Conservation (phyloP, 2,329 filamentous ascomycete species). For the Sporothrix pallida region DNA sequence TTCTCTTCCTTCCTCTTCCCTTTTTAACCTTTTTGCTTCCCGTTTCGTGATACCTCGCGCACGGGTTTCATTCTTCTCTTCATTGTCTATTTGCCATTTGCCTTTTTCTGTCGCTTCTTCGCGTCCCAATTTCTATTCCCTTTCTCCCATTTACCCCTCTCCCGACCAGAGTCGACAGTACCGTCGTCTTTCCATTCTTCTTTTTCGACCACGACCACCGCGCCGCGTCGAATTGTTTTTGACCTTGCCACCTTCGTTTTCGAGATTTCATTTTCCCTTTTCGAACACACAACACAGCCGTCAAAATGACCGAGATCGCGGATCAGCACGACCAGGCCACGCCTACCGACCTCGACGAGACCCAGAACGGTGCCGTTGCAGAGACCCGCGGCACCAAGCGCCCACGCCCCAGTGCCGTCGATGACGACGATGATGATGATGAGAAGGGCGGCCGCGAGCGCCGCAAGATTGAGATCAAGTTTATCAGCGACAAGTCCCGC, state of each 20-base stretch:
- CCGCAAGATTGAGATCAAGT: slow-evolving; percentile 99
- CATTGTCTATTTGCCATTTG: neutral
- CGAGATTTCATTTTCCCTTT: neutral
- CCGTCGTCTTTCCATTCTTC: neutral
- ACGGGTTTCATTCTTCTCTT: slow-evolving; percentile 3
- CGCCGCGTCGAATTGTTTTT: slow-evolving; percentile 6
- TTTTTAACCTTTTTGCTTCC: slow-evolving; percentile 29
- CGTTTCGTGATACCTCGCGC: slow-evolving; percentile 54
- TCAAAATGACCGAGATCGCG: slow-evolving; percentile 75
- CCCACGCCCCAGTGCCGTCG: slow-evolving; percentile 77
- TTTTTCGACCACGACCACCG: neutral
- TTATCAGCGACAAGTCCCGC: slow-evolving; percentile 99
- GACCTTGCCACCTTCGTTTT: neutral
- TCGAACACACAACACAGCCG: neutral
- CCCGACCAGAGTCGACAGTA: neutral
- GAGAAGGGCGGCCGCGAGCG: slow-evolving; percentile 98
- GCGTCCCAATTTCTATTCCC: neutral
- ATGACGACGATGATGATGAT: slow-evolving; percentile 97
- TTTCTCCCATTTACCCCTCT: neutral
- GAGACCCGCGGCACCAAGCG: slow-evolving; percentile 90
- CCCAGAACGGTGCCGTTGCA: slow-evolving; percentile 69
- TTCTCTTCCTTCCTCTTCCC: slow-evolving; percentile 23
- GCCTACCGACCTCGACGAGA: slow-evolving; percentile 74
- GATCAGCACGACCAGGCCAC: slow-evolving; percentile 79
- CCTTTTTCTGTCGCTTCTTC: slow-evolving; percentile 1